Percentiles rank a stretch among this genome's conserved stretches.
These are phyloP conservation scores for Anisodus acutangulus DNA, from an alignment of 257 asterid genomes.

Conservation along the genomic window DNA sequence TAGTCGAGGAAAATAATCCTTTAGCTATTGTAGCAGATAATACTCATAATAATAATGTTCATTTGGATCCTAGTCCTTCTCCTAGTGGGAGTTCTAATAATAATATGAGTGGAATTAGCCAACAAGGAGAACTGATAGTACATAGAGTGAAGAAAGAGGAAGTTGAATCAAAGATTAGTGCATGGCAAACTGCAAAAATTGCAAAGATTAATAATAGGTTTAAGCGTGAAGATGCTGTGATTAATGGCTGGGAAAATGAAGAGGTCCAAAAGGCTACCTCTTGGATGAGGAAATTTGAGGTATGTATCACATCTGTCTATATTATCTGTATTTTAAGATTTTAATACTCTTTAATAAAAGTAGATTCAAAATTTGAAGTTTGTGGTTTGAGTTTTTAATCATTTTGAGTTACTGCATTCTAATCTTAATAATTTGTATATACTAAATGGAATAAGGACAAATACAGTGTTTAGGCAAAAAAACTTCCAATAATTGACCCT, in stretches of 20 bases:
- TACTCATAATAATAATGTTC: background rate
- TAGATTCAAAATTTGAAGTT: background rate
- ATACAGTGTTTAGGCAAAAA: background rate
- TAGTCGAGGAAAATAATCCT: constrained; percentile 58
- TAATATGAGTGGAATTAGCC: constrained; percentile 5
- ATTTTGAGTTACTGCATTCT: background rate
- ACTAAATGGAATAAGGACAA: background rate
- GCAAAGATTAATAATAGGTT: constrained; percentile 84
- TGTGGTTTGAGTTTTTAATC: too few species aligned
- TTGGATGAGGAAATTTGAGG: constrained; percentile 97
- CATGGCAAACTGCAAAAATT: constrained; percentile 88
- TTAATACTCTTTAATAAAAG: background rate
- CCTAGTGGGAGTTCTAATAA: constrained; percentile 26
- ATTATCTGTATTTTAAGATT: constrained; percentile 1
- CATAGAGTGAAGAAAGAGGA: constrained; percentile 86
- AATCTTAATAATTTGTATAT: background rate
- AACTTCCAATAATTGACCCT: background rate
- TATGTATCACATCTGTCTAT: constrained; percentile 24
- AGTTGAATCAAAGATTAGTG: constrained; percentile 79
- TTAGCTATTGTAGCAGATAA: constrained; percentile 74
- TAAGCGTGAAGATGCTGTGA: constrained; percentile 82
- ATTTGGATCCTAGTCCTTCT: constrained; percentile 39
- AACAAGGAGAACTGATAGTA: constrained; percentile 47
- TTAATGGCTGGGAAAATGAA: constrained; percentile 86
- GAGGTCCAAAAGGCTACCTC: constrained; percentile 81